Percentiles rank a stretch among this genome's conserved stretches.
These are phyloP conservation scores for Erodium texanum DNA, from an alignment of 441 rosid species.

Conservation along the genomic window DNA sequence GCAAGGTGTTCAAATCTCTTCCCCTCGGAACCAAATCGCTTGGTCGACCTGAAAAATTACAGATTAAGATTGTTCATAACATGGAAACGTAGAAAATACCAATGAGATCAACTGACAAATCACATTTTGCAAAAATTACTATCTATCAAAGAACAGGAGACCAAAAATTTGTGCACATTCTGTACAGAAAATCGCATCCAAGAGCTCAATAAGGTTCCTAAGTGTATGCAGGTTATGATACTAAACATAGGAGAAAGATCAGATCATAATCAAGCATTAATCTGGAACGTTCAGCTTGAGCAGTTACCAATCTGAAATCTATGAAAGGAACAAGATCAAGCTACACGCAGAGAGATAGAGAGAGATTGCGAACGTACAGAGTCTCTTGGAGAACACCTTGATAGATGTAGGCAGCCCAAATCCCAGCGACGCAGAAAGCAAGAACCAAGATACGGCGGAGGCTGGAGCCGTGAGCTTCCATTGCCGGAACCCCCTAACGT, in stretches of 20 bases:
- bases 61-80: not conserved
- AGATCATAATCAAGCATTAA: not conserved
- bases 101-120: not conserved
- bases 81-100: not conserved
- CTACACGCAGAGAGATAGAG: not conserved
- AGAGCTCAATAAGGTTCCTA: not conserved
- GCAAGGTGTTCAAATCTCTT: constrained; percentile 86
- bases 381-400: constrained; percentile 96
- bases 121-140: not conserved
- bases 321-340: not conserved
- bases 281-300: not conserved
- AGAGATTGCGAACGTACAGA: constrained; percentile 38
- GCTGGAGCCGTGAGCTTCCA: constrained; percentile 63
- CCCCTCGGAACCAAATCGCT: constrained; percentile 76
- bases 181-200: not conserved
- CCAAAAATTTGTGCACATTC: not conserved
- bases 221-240: not conserved
- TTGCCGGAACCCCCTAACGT: constrained; percentile 8
- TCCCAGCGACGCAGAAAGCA: constrained; percentile 84
- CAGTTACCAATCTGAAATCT: not conserved
- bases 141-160: not conserved
- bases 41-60: constrained; percentile 52
- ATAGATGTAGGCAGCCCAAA: constrained; percentile 92
- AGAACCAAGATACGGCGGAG: constrained; percentile 55
- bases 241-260: not conserved